phyloP scores from a whole-genome alignment of 2,329 filamentous ascomycete species.

The Calonectria fujianensis region DNA sequence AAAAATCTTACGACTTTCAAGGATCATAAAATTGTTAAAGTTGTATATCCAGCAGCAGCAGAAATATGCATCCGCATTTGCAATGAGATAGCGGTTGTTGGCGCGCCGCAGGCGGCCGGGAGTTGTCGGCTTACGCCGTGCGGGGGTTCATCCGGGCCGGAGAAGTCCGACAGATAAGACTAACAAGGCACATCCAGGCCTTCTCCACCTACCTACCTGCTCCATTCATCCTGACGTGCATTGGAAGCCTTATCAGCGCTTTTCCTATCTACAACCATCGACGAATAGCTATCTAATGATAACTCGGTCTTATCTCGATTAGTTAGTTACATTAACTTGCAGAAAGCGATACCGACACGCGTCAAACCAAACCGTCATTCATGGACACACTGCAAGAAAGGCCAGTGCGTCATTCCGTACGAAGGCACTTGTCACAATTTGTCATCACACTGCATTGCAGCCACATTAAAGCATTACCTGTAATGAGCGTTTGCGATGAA shows the following conservation, averaged over 20 bases:
- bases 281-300: neutral
- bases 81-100: neutral
- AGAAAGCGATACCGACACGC: neutral
- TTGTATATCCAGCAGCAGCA: neutral
- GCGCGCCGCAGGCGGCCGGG: neutral
- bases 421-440: neutral
- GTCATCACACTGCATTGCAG: neutral
- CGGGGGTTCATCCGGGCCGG: neutral
- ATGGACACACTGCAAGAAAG: neutral
- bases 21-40: neutral
- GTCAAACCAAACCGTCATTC: neutral
- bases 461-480: neutral
- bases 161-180: slow-evolving; percentile 16
- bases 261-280: neutral
- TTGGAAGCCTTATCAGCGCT: neutral
- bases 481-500: neutral
- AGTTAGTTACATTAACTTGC: no score
- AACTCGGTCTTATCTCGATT: neutral
- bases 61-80: neutral
- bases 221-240: neutral
- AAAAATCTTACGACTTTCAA: neutral
- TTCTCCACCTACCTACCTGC: slow-evolving; percentile 4
- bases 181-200: neutral
- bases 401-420: neutral
- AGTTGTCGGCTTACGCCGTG: slow-evolving; percentile 14